Base-by-base conservation (phyloP, 805 yeast species). In the Starmerella floricola region DNA sequence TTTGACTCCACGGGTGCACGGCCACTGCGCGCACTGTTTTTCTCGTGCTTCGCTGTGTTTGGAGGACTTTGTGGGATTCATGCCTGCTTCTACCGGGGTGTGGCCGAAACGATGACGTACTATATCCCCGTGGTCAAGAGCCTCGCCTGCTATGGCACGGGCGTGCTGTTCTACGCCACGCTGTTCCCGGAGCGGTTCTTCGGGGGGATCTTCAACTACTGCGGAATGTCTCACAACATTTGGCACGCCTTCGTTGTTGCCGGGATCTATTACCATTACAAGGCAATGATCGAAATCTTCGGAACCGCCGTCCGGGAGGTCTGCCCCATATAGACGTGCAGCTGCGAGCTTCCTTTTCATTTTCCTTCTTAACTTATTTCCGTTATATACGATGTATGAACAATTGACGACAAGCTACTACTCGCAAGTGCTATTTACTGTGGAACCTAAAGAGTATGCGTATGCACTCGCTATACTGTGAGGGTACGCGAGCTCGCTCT, bases 161-260 rank as follows among this genome's bases (percentile, higher is more conserved):
- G 98, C 13, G 94, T 87, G 15, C 72, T 79, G 5, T 82, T 87
- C 56, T 88, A 88, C 60, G 94, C 93, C 5, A 73, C 82, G 8
- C 69, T 87, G 40, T 74, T 87, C 31, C 97, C 97, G 1, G 98
- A 88, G 63, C 72, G 91, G 51, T 83, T 83, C 51, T 55, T 51
- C 34, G 62, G 61, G 6, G 64, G 64, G 8, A 42, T 61, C 32
- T 57, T 64, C 46, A 66, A 64, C 50, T 62, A 61, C 50, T 51
- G 64, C 43, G 67, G 88, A 80, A 88, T 86, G 95, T 83, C 95
- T 29, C 98, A 88, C 61, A 87, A 86, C 55, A 66, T 88, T 24
- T 88, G 98, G 98, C 98, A 88, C 62, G 59, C 85, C 11, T 84
- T 81, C 57, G 98, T 91, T 24, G 72, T 91, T 15, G 68, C 81